phyloP scores from a whole-genome alignment of 2,329 filamentous ascomycete genomes.

The Chaetomium sp. region DNA sequence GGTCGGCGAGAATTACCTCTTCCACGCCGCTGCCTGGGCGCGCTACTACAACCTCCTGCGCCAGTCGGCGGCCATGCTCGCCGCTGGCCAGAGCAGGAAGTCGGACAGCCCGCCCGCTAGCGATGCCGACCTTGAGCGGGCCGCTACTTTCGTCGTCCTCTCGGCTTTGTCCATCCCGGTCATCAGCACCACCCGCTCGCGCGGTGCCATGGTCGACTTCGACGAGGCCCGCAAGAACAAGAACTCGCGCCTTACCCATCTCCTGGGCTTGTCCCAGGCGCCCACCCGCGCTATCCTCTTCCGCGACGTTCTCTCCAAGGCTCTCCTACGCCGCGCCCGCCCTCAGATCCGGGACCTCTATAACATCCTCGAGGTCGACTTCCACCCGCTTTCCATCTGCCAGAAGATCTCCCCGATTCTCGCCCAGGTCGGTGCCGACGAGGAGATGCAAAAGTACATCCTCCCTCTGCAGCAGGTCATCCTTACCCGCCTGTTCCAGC shows the following conservation, averaged over 20 bases:
- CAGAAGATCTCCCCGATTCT: constrained; percentile 98
- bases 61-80: constrained; percentile 77
- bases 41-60: constrained; percentile 95
- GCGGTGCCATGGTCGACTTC: constrained; percentile 91
- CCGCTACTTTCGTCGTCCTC: constrained; percentile 89
- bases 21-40: constrained; percentile 97
- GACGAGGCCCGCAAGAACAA: constrained; percentile 98
- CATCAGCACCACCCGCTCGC: constrained; percentile 95
- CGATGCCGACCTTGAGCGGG: constrained; percentile 86
- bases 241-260: constrained; percentile 92
- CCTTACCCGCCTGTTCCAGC: constrained; percentile 95
- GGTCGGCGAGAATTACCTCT: constrained; percentile 98
- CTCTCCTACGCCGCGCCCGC: constrained; percentile 82
- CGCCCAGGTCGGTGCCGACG: constrained; percentile 82
- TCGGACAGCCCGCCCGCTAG: constrained; percentile 86
- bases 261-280: constrained; percentile 85
- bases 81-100: constrained; percentile 82
- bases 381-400: constrained; percentile 97
- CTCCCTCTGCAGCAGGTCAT: constrained; percentile 96
- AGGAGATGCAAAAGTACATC: constrained; percentile 97
- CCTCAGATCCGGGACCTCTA: constrained; percentile 96
- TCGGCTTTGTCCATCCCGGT: constrained; percentile 97
- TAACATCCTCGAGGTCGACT: constrained; percentile 98
- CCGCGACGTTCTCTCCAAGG: constrained; percentile 93
- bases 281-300: constrained; percentile 87